Evolutionary conservation across 2,329 filamentous ascomycete species (phyloP).

Genomic region (Lachnum nothofagi): DNA sequence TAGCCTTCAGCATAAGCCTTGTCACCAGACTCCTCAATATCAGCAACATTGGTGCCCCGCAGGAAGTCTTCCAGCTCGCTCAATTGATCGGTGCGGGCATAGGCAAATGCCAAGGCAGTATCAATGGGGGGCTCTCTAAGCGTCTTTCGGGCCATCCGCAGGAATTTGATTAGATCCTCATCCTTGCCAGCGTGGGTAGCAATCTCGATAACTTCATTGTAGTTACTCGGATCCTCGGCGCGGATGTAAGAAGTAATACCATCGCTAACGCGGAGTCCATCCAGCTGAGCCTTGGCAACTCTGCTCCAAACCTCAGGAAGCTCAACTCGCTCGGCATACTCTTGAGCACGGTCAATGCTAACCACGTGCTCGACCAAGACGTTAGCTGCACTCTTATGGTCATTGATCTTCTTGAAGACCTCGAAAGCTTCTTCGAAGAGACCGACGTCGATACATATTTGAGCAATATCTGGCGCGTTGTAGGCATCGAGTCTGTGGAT

Average conservation of each 20-base stretch:
- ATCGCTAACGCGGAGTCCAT: constrained; percentile 87
- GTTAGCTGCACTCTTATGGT: constrained; percentile 79
- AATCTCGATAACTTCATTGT: constrained; percentile 91
- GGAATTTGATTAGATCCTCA: constrained; percentile 91
- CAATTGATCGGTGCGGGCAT: constrained; percentile 85
- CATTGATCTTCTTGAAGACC: constrained; percentile 95
- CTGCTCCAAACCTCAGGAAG: constrained; percentile 95
- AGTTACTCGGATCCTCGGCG: constrained; percentile 87
- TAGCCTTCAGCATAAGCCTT: constrained; percentile 94
- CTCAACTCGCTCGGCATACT: constrained; percentile 92
- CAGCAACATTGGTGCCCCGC: constrained; percentile 85
- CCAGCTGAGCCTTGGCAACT: constrained; percentile 95
- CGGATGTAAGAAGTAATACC: constrained; percentile 97
- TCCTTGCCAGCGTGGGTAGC: constrained; percentile 95
- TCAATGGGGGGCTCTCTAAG: constrained; percentile 90
- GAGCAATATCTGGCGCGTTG: constrained; percentile 85
- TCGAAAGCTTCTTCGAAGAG: constrained; percentile 96
- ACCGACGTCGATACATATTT: constrained; percentile 89
- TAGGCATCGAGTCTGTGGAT: constrained; percentile 87
- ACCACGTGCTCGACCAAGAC: constrained; percentile 95
- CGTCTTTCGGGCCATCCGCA: constrained; percentile 96
- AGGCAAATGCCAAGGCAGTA: constrained; percentile 89
- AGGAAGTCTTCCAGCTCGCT: constrained; percentile 95
- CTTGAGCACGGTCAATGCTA: constrained; percentile 94
- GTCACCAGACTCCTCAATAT: constrained; percentile 94